Percentiles rank a stretch among this genome's conserved stretches.
phyloP scores from a whole-genome alignment of 768 basidiomycete genomes.

The Crucibulum laeve region DNA sequence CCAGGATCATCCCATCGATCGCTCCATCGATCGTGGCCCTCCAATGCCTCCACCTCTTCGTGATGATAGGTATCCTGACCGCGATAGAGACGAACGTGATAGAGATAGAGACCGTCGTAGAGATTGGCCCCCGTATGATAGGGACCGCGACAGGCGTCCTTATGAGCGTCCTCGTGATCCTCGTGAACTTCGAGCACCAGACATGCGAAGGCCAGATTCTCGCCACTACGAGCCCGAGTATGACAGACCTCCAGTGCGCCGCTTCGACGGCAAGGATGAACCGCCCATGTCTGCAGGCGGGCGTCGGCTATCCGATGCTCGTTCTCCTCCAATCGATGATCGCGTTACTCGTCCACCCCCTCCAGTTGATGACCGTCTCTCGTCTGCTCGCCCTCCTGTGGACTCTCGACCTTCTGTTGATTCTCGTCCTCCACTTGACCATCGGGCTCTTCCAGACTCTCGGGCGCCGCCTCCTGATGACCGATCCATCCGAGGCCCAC shows the following conservation, averaged over 20 bases:
- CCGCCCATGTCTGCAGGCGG: background rate
- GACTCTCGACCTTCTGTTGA: constrained; percentile 1
- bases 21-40: background rate
- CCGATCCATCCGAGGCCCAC: background rate
- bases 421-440: background rate
- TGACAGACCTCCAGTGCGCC: background rate
- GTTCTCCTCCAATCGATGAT: background rate
- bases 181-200: background rate
- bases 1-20: background rate
- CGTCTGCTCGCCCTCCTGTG: constrained; percentile 1
- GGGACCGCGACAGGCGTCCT: background rate
- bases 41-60: background rate
- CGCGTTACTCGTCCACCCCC: background rate
- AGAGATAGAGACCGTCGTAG: constrained; percentile 1
- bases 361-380: background rate
- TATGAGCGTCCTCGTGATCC: background rate
- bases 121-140: background rate
- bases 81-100: constrained; percentile 2
- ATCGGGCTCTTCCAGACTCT: background rate
- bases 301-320: constrained; percentile 1
- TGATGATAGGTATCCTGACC: background rate
- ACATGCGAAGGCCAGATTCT: background rate
- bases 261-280: background rate
- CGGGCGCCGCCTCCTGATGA: background rate
- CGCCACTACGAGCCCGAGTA: constrained; percentile 1